Percentiles rank a stretch among this genome's conserved stretches.
These are phyloP conservation scores for Graphium sp. DNA, from an alignment of 2,329 filamentous ascomycete species.

Conservation along the genomic window DNA sequence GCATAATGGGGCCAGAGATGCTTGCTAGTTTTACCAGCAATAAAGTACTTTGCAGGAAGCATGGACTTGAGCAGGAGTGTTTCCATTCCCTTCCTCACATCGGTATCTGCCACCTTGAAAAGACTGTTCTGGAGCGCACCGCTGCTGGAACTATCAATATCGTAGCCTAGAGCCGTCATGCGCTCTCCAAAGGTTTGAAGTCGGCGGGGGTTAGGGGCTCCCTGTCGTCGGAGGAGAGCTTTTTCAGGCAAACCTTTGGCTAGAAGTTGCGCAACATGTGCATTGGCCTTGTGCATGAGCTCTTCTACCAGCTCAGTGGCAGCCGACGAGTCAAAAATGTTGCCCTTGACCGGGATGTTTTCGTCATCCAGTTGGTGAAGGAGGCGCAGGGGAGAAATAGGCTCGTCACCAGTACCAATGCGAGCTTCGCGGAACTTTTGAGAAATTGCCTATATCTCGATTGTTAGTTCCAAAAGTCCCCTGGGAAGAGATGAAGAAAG, in stretches of 20 bases:
- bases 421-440: constrained; percentile 84
- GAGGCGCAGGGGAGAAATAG: constrained; percentile 72
- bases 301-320: constrained; percentile 93
- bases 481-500: not conserved
- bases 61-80: constrained; percentile 88
- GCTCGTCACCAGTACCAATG: constrained; percentile 61
- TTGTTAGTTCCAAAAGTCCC: too few species aligned
- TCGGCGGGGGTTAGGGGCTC: constrained; percentile 70
- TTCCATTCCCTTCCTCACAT: constrained; percentile 95
- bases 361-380: constrained; percentile 93
- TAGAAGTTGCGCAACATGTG: constrained; percentile 74
- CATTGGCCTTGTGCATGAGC: constrained; percentile 83
- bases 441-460: constrained; percentile 53
- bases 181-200: constrained; percentile 82
- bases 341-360: constrained; percentile 91
- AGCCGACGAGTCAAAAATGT: constrained; percentile 81
- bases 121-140: constrained; percentile 85
- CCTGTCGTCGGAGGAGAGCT: constrained; percentile 77
- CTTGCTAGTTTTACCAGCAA: constrained; percentile 62
- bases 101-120: constrained; percentile 78
- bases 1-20: constrained; percentile 78
- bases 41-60: constrained; percentile 90
- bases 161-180: constrained; percentile 81
- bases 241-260: constrained; percentile 70
- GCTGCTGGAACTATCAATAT: constrained; percentile 79